Evolutionary conservation across 2,329 filamentous ascomycete species (phyloP), one percentile per base, ranked within the genome.

Genomic region (Colletotrichum sp.): DNA sequence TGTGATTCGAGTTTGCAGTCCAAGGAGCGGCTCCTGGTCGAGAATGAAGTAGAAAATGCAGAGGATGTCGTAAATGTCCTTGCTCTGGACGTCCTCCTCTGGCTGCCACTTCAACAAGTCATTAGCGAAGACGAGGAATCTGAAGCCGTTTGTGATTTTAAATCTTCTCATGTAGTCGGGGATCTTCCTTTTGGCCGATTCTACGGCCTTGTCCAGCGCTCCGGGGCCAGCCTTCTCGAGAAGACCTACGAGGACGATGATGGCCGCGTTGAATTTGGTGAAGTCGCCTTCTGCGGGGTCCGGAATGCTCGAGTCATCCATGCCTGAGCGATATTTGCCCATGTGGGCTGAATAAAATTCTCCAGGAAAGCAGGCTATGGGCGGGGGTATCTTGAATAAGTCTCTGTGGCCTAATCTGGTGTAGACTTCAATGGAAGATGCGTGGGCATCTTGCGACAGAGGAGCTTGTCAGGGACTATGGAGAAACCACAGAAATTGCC

Each of bases 11-110:
- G 55, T 69, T 48, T 52, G 65, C 26, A 60, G 7, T 10, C 28
- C 72, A 4, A 74, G 72, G 28, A 87, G 75, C 2, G 84, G 77
- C 1, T 78, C 39, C 74, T 86, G 84, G 43, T 82, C 78, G n/a
- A 87, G 77, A 34, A 87, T 77, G 74, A 84, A 86, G 79, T 87
- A 86, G 78, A 87, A 86, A 21, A 85, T 78, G 71, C 82, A 84
- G 16, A 87, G 74, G 32, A 82, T 82, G 24, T 68, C 82, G 78
- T 85, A 85, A 63, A 86, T 80, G 18, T 85, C 81, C 36, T 81
- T 81, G 30, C 83, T 84, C 65, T 82, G 76, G 43, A 76, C 77
- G 59, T 80, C 81, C 78, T 87, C 85, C 1, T 77, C 78, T 1
- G 85, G 85, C 9, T 83, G 81, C 85, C 85, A 87, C 72, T 79